A percentile compares a stretch with the other conserved stretches of the same genome.
phyloP scores from a whole-genome alignment of 495 filamentous ascomycete genomes.

The Talaromyces ruber region DNA sequence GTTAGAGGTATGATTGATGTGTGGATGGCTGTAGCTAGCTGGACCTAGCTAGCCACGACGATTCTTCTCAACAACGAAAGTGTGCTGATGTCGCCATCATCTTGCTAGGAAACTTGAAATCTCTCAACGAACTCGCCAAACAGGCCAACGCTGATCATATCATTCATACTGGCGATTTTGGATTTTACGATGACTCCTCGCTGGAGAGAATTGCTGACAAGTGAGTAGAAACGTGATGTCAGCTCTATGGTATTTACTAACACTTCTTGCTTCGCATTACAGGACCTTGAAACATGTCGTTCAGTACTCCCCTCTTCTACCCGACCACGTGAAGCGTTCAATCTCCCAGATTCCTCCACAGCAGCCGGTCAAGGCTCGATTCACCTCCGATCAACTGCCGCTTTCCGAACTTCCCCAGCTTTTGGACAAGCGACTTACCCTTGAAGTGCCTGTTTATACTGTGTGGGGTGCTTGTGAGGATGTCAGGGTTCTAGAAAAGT shows the following conservation, averaged over 20 bases:
- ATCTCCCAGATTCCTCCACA: conserved; percentile 60
- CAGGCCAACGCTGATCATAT: conserved; percentile 91
- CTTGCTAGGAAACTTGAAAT: conserved; percentile 76
- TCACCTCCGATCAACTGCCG: conserved; percentile 70
- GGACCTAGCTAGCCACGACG: not conserved
- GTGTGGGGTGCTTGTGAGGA: conserved; percentile 99
- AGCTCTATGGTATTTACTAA: not conserved
- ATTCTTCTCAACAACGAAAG: not conserved
- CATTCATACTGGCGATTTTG: conserved; percentile 97
- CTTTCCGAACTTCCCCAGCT: conserved; percentile 93
- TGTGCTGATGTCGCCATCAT: conserved; percentile 5
- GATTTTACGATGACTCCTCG: conserved; percentile 96
- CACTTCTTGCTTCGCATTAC: conserved; percentile 11
- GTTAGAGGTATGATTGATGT: conserved; percentile 67
- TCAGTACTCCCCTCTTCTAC: conserved; percentile 92
- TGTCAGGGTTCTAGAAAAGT: conserved; percentile 95
- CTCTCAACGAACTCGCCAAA: conserved; percentile 91
- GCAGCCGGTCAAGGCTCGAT: conserved; percentile 70
- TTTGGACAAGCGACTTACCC: conserved; percentile 74
- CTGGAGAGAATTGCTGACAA: conserved; percentile 98
- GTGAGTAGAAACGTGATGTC: conserved; percentile 48
- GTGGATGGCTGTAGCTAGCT: conserved; percentile 9
- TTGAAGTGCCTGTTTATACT: conserved; percentile 95
- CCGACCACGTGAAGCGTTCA: conserved; percentile 76
- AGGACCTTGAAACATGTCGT: conserved; percentile 98